Conservation (phyloP, 306 rosid species). For the Sicyos baderoa region DNA sequence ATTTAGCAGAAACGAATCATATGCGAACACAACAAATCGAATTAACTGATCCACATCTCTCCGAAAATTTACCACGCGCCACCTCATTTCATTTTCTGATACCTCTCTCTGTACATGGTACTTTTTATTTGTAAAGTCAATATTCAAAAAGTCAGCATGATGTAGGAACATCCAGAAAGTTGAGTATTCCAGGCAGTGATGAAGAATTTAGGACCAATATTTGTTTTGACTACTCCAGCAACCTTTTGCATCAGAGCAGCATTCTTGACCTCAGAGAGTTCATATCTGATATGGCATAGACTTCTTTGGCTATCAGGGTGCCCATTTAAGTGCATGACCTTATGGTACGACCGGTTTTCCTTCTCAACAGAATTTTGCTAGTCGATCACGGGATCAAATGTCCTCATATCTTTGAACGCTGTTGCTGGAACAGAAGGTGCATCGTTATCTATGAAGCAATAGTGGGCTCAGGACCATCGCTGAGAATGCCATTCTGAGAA, state of each 20-base stretch:
- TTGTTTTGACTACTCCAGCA: background rate
- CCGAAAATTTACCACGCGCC: background rate
- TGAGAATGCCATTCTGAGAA: conserved; percentile 22
- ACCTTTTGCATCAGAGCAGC: conserved; percentile 4
- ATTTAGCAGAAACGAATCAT: background rate
- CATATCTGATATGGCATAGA: background rate
- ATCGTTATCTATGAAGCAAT: conserved; percentile 5
- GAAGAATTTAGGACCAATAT: background rate
- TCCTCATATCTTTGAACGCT: background rate
- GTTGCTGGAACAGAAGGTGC: background rate
- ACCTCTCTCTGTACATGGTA: background rate
- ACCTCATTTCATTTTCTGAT: background rate
- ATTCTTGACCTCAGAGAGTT: conserved; percentile 1
- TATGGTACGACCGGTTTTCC: background rate
- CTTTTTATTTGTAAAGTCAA: conserved; percentile 3
- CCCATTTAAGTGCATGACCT: background rate
- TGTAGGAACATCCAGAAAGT: conserved; percentile 9
- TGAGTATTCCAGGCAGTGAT: background rate
- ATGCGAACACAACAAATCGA: background rate
- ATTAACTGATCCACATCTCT: background rate
- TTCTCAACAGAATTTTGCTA: background rate
- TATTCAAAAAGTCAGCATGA: background rate
- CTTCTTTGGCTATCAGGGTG: background rate
- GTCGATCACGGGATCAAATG: background rate
- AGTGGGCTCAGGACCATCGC: conserved; percentile 19